Percentiles rank a stretch among this genome's conserved stretches.
These are phyloP conservation scores for Aspergillus amoenus DNA, from an alignment of 2,329 filamentous ascomycete genomes.

Conservation along the genomic window DNA sequence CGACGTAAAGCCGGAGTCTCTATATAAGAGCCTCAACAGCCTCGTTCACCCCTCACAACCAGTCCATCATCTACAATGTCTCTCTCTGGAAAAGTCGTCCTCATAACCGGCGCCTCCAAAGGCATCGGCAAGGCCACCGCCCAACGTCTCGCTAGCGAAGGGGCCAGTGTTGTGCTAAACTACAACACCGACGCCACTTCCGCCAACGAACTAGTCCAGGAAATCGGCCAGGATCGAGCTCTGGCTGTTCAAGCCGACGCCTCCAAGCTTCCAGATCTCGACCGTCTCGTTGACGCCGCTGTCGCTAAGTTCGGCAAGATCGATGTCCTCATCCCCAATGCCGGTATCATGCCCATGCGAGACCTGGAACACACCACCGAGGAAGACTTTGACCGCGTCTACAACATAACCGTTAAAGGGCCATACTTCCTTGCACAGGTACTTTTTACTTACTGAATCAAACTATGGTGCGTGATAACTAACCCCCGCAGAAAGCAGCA, in stretches of 20 bases:
- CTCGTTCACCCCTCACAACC: too few species aligned
- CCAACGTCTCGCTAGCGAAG: slow-evolving; percentile 37
- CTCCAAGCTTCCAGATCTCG: slow-evolving; percentile 46
- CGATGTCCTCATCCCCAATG: slow-evolving; percentile 60
- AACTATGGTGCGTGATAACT: neutral
- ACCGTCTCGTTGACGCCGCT: slow-evolving; percentile 50
- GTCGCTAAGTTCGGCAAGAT: slow-evolving; percentile 55
- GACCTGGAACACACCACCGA: slow-evolving; percentile 52
- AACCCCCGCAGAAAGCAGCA: slow-evolving; percentile 36
- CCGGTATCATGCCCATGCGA: slow-evolving; percentile 53
- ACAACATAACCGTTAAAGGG: slow-evolving; percentile 58
- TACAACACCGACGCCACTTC: slow-evolving; percentile 58
- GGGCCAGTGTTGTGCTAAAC: slow-evolving; percentile 50
- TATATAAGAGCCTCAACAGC: neutral
- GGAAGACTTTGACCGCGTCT: slow-evolving; percentile 51
- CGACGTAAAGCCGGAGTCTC: neutral
- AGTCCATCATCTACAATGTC: slow-evolving; percentile 17
- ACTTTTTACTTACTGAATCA: neutral
- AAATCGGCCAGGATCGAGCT: slow-evolving; percentile 49
- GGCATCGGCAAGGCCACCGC: slow-evolving; percentile 44
- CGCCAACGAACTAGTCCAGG: slow-evolving; percentile 54
- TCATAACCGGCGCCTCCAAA: slow-evolving; percentile 43
- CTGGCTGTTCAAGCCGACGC: slow-evolving; percentile 59
- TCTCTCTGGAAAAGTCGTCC: slow-evolving; percentile 31
- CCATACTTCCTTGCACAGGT: slow-evolving; percentile 51